Evolutionary conservation across 805 yeast genomes (phyloP), one percentile per base, ranked within the genome.

Genomic region (Torulaspora franciscae): DNA sequence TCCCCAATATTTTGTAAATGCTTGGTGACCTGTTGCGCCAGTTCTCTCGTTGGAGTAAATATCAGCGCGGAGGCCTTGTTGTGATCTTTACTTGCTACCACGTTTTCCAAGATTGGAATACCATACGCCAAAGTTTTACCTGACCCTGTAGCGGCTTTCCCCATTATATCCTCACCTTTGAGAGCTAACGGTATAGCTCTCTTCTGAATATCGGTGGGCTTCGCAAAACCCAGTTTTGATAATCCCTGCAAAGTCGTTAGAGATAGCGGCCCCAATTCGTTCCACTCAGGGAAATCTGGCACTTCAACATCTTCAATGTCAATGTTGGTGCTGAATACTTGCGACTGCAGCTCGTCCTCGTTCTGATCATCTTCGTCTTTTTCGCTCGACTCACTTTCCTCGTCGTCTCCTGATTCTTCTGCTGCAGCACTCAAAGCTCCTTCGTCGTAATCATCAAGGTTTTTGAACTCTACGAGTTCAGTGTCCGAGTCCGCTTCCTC

Each of bases 101-200:
- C 75, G 47, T 73, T 77, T 59, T 91, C 96, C 48, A 93, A 64
- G 24, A 95, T 82, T 7, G 99, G 97, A 23, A 93, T 78, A 37
- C 96, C 96, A 64, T 87, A 93, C 0, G 99, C 99, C 46, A 90
- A 70, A 0, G 99, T 93, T 62, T 93, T 93, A 73, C 99, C 99
- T 1, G 96, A 86, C 63, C 99, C 99, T 1, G 99, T 93, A 8
- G 93, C 83, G 11, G 99, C 99, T 61, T 91, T 93, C 44, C 99
- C 99, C 52, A 93, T 81, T 3, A 93, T 77, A 66, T 93, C 98
- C 28, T 72, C 74, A 5, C 90, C 95, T 24, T 72, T 70, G 10
- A 87, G 47, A 2, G 91, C 87, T 23, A 73, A 57, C 2, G 98
- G 96, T 43, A 93, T 81, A 7, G 91, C 72, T 46, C 70, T 68